Percentiles rank a stretch among this genome's conserved stretches.
Evolutionary conservation across 306 rosid species (phyloP).

Genomic region (Quercus gilva): DNA sequence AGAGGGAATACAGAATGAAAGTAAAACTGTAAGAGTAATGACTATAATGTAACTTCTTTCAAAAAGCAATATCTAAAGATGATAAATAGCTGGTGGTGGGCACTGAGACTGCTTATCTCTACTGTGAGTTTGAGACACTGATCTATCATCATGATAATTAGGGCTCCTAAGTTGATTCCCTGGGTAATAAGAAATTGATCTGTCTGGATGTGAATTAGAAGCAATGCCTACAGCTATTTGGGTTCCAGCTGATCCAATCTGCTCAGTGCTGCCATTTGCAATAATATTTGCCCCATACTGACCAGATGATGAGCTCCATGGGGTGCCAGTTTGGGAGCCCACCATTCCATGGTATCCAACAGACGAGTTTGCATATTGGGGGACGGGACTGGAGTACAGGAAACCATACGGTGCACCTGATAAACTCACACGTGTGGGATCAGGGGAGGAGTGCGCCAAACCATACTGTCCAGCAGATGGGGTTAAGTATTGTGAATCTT

Average conservation of each 20-base stretch:
- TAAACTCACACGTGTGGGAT: neutral
- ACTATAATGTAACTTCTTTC: neutral
- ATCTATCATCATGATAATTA: conserved; percentile 18
- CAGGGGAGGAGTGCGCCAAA: conserved; percentile 16
- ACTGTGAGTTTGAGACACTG: neutral
- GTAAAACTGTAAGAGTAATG: neutral
- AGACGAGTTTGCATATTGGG: conserved; percentile 1
- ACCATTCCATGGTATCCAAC: conserved; percentile 6
- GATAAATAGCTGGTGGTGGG: conserved; percentile 14
- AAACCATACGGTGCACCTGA: conserved; percentile 10
- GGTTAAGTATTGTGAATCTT: conserved; percentile 19
- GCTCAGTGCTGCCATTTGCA: conserved; percentile 23
- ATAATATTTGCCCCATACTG: conserved; percentile 9
- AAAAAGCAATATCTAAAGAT: conserved; percentile 12
- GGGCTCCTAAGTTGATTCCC: conserved; percentile 8
- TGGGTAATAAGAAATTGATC: conserved; percentile 4
- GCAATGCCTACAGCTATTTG: neutral
- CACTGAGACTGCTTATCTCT: conserved; percentile 1
- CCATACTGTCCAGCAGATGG: conserved; percentile 16
- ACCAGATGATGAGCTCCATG: conserved; percentile 1
- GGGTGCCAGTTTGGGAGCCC: neutral
- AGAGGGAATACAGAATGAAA: neutral
- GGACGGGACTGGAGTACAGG: neutral
- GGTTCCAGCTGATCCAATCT: conserved; percentile 17
- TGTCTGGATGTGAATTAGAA: conserved; percentile 10